These are phyloP conservation scores for Metarhizium humberi DNA, from an alignment of 2,329 filamentous ascomycete species.

Conservation along the genomic window DNA sequence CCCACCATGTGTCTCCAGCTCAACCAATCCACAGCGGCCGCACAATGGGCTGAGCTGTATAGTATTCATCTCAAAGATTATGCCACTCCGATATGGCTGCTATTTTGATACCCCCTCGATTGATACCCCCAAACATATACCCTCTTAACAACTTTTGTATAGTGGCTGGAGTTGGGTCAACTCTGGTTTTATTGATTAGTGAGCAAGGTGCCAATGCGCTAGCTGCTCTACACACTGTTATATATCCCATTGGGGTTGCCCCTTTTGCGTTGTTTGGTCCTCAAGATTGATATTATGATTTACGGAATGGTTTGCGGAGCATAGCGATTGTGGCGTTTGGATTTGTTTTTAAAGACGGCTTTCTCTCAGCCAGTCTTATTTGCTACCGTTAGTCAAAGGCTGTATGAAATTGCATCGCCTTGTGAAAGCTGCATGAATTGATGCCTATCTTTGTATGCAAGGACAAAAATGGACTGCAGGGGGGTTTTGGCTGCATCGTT, in stretches of 20 bases:
- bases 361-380: neutral
- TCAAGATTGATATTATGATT: constrained; percentile 11
- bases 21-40: constrained; percentile 46
- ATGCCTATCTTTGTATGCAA: neutral
- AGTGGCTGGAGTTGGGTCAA: neutral
- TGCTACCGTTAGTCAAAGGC: neutral
- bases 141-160: neutral
- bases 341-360: constrained; percentile 5
- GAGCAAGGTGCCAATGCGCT: neutral
- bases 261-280: constrained; percentile 6
- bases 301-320: constrained; percentile 20
- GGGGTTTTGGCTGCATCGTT: neutral
- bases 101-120: constrained; percentile 5
- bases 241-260: constrained; percentile 4
- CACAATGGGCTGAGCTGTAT: constrained; percentile 31
- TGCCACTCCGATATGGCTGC: neutral
- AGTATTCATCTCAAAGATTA: neutral
- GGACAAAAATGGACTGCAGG: neutral
- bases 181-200: neutral
- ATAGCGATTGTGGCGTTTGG: constrained; percentile 32
- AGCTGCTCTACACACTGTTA: neutral
- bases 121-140: neutral
- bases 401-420: neutral
- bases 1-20: constrained; percentile 23
- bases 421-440: neutral